Conservation (phyloP, 1,284 basidiomycete genomes). For the Exobasidium rhododendri region DNA sequence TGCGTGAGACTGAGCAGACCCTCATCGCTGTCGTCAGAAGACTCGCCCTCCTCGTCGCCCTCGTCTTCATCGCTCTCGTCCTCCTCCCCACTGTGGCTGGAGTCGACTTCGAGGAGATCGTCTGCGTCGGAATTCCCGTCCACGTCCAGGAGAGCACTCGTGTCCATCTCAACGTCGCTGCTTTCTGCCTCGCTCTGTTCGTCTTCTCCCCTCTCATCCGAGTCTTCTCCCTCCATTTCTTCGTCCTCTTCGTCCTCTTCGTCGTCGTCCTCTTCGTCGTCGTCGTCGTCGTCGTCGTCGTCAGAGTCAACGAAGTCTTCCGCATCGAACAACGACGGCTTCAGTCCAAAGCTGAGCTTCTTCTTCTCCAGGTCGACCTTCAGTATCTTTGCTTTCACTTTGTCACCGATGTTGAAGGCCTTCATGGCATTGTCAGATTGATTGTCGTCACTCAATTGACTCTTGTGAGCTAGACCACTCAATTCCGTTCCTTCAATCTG, state of each 20-base stretch:
- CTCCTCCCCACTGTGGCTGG: constrained; percentile 27
- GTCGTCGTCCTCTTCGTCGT: constrained; percentile 14
- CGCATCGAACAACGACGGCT: constrained; percentile 74
- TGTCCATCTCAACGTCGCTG: constrained; percentile 20
- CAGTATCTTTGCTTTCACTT: constrained; percentile 75
- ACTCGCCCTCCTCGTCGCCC: constrained; percentile 5
- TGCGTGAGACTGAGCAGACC: too few species aligned
- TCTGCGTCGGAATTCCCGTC: constrained; percentile 32
- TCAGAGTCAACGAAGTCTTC: constrained; percentile 54
- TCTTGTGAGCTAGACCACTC: constrained; percentile 86
- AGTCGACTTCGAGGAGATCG: constrained; percentile 17
- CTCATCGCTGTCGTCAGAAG: constrained; percentile 30
- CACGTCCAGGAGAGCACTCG: constrained; percentile 14
- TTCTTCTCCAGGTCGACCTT: constrained; percentile 71
- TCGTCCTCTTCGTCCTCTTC: constrained; percentile 13
- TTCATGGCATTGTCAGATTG: constrained; percentile 67
- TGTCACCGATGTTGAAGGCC: constrained; percentile 81
- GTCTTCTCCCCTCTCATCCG: constrained; percentile 27
- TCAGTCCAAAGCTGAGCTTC: constrained; percentile 81
- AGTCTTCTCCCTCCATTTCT: constrained; percentile 6
- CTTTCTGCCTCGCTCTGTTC: constrained; percentile 17
- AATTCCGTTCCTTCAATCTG: constrained; percentile 77
- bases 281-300: constrained; percentile 58
- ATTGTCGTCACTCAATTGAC: constrained; percentile 55
- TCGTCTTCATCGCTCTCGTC: constrained; percentile 22